Conservation (phyloP, 2,329 filamentous ascomycete species). For the Cladosporium sp. region DNA sequence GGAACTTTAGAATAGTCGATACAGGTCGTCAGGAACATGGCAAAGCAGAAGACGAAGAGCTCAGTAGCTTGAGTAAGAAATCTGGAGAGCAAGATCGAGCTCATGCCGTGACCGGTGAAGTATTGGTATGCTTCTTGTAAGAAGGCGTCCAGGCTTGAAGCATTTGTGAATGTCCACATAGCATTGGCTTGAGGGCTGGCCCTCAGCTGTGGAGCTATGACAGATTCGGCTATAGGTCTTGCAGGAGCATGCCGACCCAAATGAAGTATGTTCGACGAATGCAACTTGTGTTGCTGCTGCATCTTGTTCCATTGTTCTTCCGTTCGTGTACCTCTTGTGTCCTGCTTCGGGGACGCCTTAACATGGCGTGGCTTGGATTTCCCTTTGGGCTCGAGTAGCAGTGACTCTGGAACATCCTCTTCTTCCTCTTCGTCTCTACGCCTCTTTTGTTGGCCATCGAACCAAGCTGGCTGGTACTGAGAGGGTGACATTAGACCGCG, state of each 20-base stretch:
- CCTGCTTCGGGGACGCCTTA: constrained; percentile 13
- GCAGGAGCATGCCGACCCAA: not conserved
- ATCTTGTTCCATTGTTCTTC: constrained; percentile 50
- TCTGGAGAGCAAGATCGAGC: constrained; percentile 74
- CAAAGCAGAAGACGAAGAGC: constrained; percentile 74
- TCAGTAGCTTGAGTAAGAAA: constrained; percentile 73
- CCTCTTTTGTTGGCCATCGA: constrained; percentile 27
- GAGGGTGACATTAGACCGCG: constrained; percentile 14
- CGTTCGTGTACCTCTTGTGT: constrained; percentile 12
- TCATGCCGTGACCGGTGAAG: constrained; percentile 76
- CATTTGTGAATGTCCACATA: constrained; percentile 90
- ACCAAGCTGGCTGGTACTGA: constrained; percentile 40
- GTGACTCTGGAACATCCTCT: constrained; percentile 60
- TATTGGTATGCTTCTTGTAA: constrained; percentile 83
- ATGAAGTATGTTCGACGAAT: constrained; percentile 21
- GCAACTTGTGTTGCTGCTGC: constrained; percentile 43
- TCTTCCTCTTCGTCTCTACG: constrained; percentile 44
- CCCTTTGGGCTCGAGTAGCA: constrained; percentile 49
- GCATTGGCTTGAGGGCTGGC: constrained; percentile 69
- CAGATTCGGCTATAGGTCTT: not conserved
- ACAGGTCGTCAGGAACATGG: constrained; percentile 80
- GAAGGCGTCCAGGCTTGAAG: constrained; percentile 83
- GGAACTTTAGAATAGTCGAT: constrained; percentile 73
- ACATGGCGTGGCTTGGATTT: not conserved
- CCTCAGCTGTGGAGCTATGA: constrained; percentile 33